phyloP scores from a whole-genome alignment of 2,329 filamentous ascomycete genomes.

The Neonectria punicea region DNA sequence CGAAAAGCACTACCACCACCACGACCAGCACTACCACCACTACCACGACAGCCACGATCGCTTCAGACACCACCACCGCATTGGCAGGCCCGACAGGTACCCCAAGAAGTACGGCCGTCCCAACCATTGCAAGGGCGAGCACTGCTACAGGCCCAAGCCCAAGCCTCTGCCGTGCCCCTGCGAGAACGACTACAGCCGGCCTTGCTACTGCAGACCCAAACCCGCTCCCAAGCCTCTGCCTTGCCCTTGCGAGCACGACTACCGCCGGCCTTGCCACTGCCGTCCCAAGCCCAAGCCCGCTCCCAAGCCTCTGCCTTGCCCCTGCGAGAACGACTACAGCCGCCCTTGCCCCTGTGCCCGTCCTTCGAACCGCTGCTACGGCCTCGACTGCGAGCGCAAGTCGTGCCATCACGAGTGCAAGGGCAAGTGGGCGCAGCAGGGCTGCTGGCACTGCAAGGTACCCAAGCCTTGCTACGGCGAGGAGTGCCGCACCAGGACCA shows the following conservation, averaged over 20 bases:
- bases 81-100: slow-evolving; percentile 24
- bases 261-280: slow-evolving; percentile 3
- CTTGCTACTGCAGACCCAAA: slow-evolving; percentile 9
- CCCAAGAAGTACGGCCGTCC: slow-evolving; percentile 24
- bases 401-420: slow-evolving; percentile 40
- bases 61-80: slow-evolving; percentile 4
- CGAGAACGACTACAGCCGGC: slow-evolving; percentile 15
- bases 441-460: slow-evolving; percentile 46
- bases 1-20: neutral
- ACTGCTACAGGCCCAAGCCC: slow-evolving; percentile 19
- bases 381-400: slow-evolving; percentile 39
- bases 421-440: slow-evolving; percentile 43
- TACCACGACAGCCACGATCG: neutral
- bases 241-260: neutral
- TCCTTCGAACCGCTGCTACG: slow-evolving; percentile 24
- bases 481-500: slow-evolving; percentile 23
- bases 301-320: neutral
- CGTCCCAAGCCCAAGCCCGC: neutral
- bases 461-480: slow-evolving; percentile 31
- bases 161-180: slow-evolving; percentile 29
- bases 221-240: neutral
- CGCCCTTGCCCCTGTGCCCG: neutral
- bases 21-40: neutral
- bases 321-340: neutral
- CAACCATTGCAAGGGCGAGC: slow-evolving; percentile 15